phyloP scores from a whole-genome alignment of 1,139 yeast species.

The Magnusiomyces suaveolens region DNA sequence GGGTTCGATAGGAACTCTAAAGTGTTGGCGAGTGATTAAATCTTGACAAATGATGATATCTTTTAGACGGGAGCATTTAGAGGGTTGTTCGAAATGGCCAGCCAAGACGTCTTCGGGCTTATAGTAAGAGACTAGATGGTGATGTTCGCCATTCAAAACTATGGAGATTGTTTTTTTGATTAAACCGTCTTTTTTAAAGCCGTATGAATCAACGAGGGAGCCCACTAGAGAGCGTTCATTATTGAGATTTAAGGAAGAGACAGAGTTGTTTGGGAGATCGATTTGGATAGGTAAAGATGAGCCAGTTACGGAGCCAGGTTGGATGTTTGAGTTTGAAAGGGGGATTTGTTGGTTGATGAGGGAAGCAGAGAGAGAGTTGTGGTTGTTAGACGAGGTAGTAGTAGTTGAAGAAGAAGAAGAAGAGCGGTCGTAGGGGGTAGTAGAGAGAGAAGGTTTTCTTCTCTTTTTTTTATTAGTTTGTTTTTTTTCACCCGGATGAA shows the following conservation, averaged over 20 bases:
- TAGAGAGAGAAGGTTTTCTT: conserved; percentile 8
- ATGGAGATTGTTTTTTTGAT: conserved; percentile 75
- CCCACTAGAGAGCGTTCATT: conserved; percentile 40
- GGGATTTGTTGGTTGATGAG: background rate
- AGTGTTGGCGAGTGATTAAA: conserved; percentile 53
- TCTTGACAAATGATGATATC: conserved; percentile 46
- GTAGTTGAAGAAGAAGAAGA: background rate
- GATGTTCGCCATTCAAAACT: conserved; percentile 35
- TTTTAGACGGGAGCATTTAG: conserved; percentile 43
- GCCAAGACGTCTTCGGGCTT: conserved; percentile 59
- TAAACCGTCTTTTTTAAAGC: conserved; percentile 65
- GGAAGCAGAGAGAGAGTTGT: background rate
- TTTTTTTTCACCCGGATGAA: conserved; percentile 36
- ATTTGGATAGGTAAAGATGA: conserved; percentile 13
- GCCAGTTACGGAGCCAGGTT: conserved; percentile 9
- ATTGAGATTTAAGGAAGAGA: background rate
- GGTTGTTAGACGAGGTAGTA: no score
- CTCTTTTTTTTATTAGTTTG: conserved; percentile 28
- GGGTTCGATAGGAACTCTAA: conserved; percentile 33
- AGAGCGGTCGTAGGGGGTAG: background rate
- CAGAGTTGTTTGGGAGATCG: conserved; percentile 9
- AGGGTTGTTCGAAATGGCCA: conserved; percentile 51
- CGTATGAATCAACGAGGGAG: conserved; percentile 50
- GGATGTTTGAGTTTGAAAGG: background rate
- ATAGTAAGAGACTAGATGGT: conserved; percentile 74